Evolutionary conservation across 1,284 basidiomycete species (phyloP), one percentile per base, ranked within the genome.

Genomic region (Sphagnurus paluster): DNA sequence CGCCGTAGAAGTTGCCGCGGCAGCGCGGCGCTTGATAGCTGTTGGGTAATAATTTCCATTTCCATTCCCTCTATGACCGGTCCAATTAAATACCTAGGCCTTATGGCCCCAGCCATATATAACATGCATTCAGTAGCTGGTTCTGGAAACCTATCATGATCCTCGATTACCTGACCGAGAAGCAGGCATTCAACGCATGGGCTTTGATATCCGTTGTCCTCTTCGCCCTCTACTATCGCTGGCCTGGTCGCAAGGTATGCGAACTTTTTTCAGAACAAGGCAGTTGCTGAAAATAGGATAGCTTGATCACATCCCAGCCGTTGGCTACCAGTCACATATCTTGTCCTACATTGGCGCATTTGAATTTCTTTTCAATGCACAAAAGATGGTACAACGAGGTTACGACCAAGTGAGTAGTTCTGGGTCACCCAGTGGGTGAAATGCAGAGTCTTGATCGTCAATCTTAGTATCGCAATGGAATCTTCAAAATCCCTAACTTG

Each of bases 331-430:
- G 10, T 57, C 56, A 3, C 32, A 48, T 2, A 32, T 60, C 26
- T 30, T 46, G 2, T 62, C 61, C 0, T 61, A 58, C 34, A 39
- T 57, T 3, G 52, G 53, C 2, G 59, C 49, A 9, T 29, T 56
- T 8, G 40, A 46, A 35, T 60, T 50, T 28, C 23, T 61, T 4
- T 44, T 48, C 28, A 40, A 60, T 25, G 52, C 48, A 2, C 30
- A 41, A 2, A 46, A 48, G 5, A 44, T 64, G 34, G 41, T 66
- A 9, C 56, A 56, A 37, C 57, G 62, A 32, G 67, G 67, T 3
- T 64, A 61, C 36, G 46, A 59, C 3, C 55, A 62, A 45, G 66
- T 64, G 16, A 17, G 45, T 24, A 10, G 28, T 8, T 17, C 2
- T 2, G 14, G 7, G 5, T 10, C 9, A 44, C n/a, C n/a, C n/a